Evolutionary conservation across 164 flowering plant genomes (phyloP).

Genomic region (Macadamia integrifolia): DNA sequence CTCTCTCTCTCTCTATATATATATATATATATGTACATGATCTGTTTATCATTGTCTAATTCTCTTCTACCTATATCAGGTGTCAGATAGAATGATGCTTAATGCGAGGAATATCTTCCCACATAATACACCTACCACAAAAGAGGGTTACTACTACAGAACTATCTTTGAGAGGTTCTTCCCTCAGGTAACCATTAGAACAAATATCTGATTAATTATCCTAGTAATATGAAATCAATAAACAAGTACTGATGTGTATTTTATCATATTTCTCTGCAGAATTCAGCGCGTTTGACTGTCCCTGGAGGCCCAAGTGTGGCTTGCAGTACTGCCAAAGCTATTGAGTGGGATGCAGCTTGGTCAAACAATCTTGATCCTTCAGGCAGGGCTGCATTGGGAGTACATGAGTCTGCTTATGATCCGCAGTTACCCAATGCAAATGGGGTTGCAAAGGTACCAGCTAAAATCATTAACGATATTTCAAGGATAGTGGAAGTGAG

Average conservation of each 20-base stretch:
- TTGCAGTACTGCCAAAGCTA: slow-evolving; percentile 89
- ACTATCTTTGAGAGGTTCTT: slow-evolving; percentile 90
- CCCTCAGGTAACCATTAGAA: slow-evolving; percentile 61
- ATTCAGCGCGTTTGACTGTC: slow-evolving; percentile 74
- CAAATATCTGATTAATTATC: neutral
- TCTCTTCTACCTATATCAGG: slow-evolving; percentile 30
- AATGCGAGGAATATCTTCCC: slow-evolving; percentile 71
- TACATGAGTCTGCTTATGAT: slow-evolving; percentile 69
- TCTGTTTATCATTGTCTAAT: neutral
- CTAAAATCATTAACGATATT: slow-evolving; percentile 30
- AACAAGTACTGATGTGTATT: neutral
- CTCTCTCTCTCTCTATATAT: slow-evolving; percentile 3
- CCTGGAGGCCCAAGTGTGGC: slow-evolving; percentile 96
- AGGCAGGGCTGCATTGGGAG: slow-evolving; percentile 88
- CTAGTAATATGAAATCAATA: neutral
- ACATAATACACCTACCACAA: slow-evolving; percentile 75
- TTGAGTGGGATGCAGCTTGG: slow-evolving; percentile 91
- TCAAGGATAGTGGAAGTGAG: slow-evolving; percentile 40
- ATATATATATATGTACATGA: neutral
- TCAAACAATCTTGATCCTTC: slow-evolving; percentile 87
- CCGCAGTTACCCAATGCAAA: slow-evolving; percentile 11
- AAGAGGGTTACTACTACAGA: slow-evolving; percentile 89
- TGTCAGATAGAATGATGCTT: slow-evolving; percentile 79
- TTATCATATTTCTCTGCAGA: slow-evolving; percentile 36
- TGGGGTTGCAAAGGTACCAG: slow-evolving; percentile 15